A percentile compares a stretch with the other conserved stretches of the same genome.
These are phyloP conservation scores for Aspergillus uvarum DNA, from an alignment of 2,329 filamentous ascomycete species.

Conservation along the genomic window DNA sequence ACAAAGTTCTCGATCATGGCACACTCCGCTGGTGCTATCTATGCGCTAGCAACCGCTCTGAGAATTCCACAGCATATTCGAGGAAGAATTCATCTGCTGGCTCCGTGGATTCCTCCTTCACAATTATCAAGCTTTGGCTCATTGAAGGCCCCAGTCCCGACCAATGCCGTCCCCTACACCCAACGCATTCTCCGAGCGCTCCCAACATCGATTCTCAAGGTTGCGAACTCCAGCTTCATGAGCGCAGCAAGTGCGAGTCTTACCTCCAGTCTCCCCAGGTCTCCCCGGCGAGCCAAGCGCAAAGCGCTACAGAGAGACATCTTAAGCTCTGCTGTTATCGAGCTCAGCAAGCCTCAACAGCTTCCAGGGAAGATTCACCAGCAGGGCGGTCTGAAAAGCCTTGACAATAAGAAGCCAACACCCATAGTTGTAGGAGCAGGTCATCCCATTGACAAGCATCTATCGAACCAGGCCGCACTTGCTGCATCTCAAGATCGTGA, in stretches of 20 bases:
- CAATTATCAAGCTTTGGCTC: constrained; percentile 81
- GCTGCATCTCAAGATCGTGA: constrained; percentile 35
- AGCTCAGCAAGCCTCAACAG: constrained; percentile 42
- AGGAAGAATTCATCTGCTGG: constrained; percentile 88
- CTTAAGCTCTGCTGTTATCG: constrained; percentile 48
- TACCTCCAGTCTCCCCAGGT: constrained; percentile 72
- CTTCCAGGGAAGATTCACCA: constrained; percentile 20
- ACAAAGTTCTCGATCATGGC: constrained; percentile 95
- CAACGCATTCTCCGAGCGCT: constrained; percentile 88
- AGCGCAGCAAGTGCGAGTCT: constrained; percentile 84
- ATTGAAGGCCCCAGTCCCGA: constrained; percentile 71
- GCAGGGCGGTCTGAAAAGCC: constrained; percentile 19
- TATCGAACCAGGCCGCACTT: constrained; percentile 9
- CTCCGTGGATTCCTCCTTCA: constrained; percentile 89
- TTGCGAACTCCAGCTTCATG: constrained; percentile 95
- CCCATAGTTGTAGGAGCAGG: constrained; percentile 17
- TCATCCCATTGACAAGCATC: constrained; percentile 12
- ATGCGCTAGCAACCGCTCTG: constrained; percentile 89
- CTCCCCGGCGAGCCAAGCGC: constrained; percentile 60
- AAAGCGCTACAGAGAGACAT: constrained; percentile 48
- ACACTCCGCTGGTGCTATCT: constrained; percentile 96
- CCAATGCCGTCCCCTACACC: constrained; percentile 83
- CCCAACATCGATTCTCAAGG: constrained; percentile 86
- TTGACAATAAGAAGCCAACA: constrained; percentile 20
- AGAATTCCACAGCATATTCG: constrained; percentile 96